These are phyloP conservation scores for Vigna reflexopilosa DNA, from an alignment of 306 rosid genomes.

Conservation along the genomic window DNA sequence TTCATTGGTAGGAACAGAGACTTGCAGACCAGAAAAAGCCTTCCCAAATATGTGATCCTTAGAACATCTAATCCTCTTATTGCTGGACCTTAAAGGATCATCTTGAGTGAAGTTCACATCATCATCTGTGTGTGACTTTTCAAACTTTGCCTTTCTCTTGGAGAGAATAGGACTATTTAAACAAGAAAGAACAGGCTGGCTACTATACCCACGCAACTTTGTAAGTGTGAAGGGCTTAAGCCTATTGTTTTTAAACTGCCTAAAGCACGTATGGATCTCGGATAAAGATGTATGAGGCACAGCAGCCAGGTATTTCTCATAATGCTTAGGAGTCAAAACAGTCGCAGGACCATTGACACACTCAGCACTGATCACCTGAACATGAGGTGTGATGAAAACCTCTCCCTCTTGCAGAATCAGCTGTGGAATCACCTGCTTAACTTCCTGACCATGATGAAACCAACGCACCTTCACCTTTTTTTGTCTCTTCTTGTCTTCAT, in stretches of 20 bases:
- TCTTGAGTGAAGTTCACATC: conserved; percentile 53
- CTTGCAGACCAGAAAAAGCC: conserved; percentile 47
- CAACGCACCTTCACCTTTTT: conserved; percentile 84
- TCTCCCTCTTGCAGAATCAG: conserved; percentile 69
- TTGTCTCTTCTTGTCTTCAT: conserved; percentile 78
- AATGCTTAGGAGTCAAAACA: conserved; percentile 81
- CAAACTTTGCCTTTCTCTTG: conserved; percentile 51
- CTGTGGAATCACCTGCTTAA: conserved; percentile 58
- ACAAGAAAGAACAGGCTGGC: conserved; percentile 66
- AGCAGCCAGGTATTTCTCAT: conserved; percentile 59
- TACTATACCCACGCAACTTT: conserved; percentile 71
- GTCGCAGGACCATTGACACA: conserved; percentile 81
- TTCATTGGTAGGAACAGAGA: conserved; percentile 41
- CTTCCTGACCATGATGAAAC: conserved; percentile 79
- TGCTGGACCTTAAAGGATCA: conserved; percentile 50
- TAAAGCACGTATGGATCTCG: conserved; percentile 67
- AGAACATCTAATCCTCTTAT: conserved; percentile 56
- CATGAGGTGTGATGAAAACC: conserved; percentile 85
- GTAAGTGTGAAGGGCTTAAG: conserved; percentile 73
- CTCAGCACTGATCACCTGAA: conserved; percentile 83
- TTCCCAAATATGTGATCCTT: conserved; percentile 52
- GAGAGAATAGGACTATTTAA: conserved; percentile 50
- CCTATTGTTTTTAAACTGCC: conserved; percentile 70
- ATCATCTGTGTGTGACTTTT: conserved; percentile 48
- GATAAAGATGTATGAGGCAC: conserved; percentile 49